phyloP scores from a whole-genome alignment of 2,329 filamentous ascomycete genomes.

The Harringtonia aguacate region DNA sequence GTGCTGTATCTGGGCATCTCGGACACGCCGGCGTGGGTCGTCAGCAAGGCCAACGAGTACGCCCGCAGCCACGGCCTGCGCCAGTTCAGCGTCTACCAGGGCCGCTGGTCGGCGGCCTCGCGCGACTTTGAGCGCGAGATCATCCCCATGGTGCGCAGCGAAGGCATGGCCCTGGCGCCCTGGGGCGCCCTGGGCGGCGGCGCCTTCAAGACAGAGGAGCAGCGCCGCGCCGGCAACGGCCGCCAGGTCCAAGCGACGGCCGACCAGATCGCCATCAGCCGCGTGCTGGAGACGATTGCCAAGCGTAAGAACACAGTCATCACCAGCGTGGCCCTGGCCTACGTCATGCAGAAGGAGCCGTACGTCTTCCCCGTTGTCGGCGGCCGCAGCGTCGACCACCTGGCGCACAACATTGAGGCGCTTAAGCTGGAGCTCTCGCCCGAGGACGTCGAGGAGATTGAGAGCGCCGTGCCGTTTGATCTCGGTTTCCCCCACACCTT shows the following conservation, averaged over 20 bases:
- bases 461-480: constrained; percentile 50
- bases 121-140: constrained; percentile 63
- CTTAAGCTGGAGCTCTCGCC: constrained; percentile 46
- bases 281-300: constrained; percentile 38
- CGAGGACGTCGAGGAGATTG: constrained; percentile 57
- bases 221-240: constrained; percentile 18
- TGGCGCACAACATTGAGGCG: constrained; percentile 60
- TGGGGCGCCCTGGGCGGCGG: constrained; percentile 40
- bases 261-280: constrained; percentile 39
- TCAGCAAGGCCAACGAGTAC: constrained; percentile 42
- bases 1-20: constrained; percentile 48
- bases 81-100: constrained; percentile 54
- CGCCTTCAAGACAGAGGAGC: constrained; percentile 21
- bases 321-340: constrained; percentile 52
- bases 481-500: constrained; percentile 57
- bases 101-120: constrained; percentile 47
- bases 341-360: constrained; percentile 60
- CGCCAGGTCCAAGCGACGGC: constrained; percentile 31
- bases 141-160: constrained; percentile 51
- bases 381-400: constrained; percentile 56
- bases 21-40: constrained; percentile 48
- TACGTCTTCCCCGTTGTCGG: constrained; percentile 67
- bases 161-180: constrained; percentile 44
- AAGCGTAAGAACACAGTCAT: constrained; percentile 29
- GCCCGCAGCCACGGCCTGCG: constrained; percentile 48